Percentiles rank a stretch among this genome's conserved stretches.
Conservation (phyloP, 2,329 filamentous ascomycete genomes). For the Scedosporium apiospermum region DNA sequence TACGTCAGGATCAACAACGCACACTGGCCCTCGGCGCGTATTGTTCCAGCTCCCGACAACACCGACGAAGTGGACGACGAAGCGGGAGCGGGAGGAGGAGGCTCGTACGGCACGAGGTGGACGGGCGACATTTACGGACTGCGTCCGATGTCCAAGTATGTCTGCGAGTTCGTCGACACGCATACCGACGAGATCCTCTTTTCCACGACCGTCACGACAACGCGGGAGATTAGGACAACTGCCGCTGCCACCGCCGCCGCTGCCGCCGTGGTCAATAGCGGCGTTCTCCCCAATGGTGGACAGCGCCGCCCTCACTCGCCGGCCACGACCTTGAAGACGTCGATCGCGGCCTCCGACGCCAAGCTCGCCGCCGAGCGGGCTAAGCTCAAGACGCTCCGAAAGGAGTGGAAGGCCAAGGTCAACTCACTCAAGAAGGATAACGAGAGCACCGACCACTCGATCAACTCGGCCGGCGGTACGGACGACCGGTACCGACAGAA, state of each 20-base stretch:
- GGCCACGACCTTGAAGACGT: conserved; percentile 65
- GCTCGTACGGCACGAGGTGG: conserved; percentile 46
- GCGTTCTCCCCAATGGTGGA: conserved; percentile 20
- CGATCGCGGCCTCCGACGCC: conserved; percentile 61
- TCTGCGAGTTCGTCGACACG: conserved; percentile 67
- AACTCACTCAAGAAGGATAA: conserved; percentile 64
- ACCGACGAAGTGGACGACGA: not conserved
- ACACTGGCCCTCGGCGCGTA: conserved; percentile 69
- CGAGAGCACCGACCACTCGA: conserved; percentile 55
- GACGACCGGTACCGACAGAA: conserved; percentile 71
- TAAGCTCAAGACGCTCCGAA: conserved; percentile 60
- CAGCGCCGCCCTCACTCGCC: conserved; percentile 67
- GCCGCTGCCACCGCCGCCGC: conserved; percentile 12
- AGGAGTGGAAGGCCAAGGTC: conserved; percentile 63
- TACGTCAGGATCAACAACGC: conserved; percentile 72
- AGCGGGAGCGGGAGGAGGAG: conserved; percentile 6
- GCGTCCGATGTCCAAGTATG: conserved; percentile 65
- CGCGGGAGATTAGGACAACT: conserved; percentile 26
- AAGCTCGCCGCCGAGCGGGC: conserved; percentile 61
- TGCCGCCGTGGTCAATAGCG: conserved; percentile 8
- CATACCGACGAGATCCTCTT: conserved; percentile 58
- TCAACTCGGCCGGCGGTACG: conserved; percentile 59
- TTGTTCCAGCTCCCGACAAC: conserved; percentile 38
- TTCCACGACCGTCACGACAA: conserved; percentile 61
- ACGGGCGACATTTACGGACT: conserved; percentile 61